Evolutionary conservation across 139 green algal species (phyloP).

Genomic region (Deuterostichococcus epilithicus): DNA sequence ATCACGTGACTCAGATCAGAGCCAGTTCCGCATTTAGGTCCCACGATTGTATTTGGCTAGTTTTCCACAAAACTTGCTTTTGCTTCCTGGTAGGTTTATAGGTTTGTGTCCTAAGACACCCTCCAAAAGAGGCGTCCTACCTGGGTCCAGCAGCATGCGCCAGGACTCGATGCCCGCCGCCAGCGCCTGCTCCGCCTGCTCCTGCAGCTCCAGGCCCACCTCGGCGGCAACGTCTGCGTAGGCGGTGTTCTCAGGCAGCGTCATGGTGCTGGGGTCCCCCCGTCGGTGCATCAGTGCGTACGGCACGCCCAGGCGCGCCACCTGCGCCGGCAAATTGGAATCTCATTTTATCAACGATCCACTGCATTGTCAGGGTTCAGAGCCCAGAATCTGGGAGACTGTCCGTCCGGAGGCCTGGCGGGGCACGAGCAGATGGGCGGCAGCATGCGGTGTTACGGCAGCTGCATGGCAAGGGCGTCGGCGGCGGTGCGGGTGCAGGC

Average conservation of each 20-base stretch:
- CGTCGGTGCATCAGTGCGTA: constrained; percentile 97
- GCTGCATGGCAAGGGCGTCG: no score
- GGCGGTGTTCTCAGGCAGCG: constrained; percentile 34
- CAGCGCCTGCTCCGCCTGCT: constrained; percentile 45
- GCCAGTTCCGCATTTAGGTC: no score
- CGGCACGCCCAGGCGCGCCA: constrained; percentile 73
- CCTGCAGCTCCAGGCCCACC: constrained; percentile 64
- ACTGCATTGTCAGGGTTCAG: neutral
- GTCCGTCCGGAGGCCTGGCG: neutral
- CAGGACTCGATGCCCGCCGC: constrained; percentile 76
- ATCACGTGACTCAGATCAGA: no score
- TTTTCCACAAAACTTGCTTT: no score
- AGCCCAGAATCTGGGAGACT: neutral
- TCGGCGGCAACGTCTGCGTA: constrained; percentile 63
- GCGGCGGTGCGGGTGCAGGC: no score
- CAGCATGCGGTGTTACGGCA: no score
- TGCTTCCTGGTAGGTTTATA: no score
- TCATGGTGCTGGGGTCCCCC: constrained; percentile 82
- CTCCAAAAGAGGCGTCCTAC: constrained; percentile 17
- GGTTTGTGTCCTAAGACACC: neutral
- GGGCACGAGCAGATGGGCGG: neutral
- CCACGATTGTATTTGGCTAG: no score
- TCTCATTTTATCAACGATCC: neutral
- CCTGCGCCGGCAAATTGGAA: constrained; percentile 26
- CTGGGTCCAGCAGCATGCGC: constrained; percentile 83